These are phyloP conservation scores for Zygnema cylindricum DNA, from an alignment of 139 green algal genomes.

Conservation along the genomic window DNA sequence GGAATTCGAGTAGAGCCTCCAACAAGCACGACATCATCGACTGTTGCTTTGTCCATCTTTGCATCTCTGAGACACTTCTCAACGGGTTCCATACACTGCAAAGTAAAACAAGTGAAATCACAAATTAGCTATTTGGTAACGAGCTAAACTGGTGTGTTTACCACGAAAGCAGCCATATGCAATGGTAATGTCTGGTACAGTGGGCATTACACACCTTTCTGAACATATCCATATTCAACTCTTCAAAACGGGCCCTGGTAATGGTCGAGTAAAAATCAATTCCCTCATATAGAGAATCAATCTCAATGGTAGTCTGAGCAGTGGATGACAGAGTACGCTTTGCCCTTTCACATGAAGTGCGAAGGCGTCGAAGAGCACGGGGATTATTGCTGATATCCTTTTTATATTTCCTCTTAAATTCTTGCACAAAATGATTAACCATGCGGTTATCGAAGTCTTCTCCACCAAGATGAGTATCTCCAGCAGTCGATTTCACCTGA, in stretches of 20 bases:
- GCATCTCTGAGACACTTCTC: constrained; percentile 44
- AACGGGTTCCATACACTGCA: constrained; percentile 60
- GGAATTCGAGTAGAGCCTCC: neutral
- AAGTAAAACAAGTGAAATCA: too few species aligned
- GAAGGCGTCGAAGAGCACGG: constrained; percentile 77
- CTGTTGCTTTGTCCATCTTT: neutral
- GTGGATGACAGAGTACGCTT: constrained; percentile 89
- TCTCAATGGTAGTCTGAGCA: constrained; percentile 94
- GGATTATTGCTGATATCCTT: constrained; percentile 92
- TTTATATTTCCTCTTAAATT: constrained; percentile 75
- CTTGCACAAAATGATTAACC: constrained; percentile 79
- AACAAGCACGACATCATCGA: neutral
- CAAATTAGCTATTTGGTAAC: too few species aligned
- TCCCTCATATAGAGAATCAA: constrained; percentile 96
- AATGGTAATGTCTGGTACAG: too few species aligned
- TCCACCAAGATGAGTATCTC: constrained; percentile 96
- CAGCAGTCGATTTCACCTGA: constrained; percentile 90
- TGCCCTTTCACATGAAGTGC: constrained; percentile 89
- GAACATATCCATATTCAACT: constrained; percentile 99
- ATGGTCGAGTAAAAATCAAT: constrained; percentile 97
- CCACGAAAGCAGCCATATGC: too few species aligned
- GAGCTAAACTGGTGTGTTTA: too few species aligned
- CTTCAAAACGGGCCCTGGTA: constrained; percentile 95
- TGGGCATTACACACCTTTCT: too few species aligned
- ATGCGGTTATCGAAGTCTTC: constrained; percentile 98